phyloP scores from a whole-genome alignment of 192 early-diverging fungal species.

The Oehlia diaphana region DNA sequence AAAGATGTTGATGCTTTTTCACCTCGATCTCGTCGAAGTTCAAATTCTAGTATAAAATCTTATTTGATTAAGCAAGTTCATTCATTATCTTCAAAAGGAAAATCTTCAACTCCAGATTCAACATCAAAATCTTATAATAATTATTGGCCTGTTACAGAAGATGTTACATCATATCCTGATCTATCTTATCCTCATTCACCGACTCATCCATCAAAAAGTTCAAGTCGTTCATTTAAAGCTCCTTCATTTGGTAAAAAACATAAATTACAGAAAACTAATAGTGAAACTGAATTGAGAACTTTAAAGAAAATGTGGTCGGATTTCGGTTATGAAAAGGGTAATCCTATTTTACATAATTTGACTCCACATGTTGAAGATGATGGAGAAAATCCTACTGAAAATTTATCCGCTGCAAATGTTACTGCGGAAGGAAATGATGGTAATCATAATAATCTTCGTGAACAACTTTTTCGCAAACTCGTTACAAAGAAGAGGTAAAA shows the following conservation, averaged over 20 bases:
- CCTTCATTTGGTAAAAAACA: background rate
- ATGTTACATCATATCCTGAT: background rate
- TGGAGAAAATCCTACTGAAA: background rate
- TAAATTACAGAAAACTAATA: slow-evolving; percentile 26
- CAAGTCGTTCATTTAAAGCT: too few species aligned
- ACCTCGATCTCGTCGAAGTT: background rate
- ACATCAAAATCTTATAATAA: background rate
- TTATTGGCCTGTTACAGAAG: slow-evolving; percentile 30
- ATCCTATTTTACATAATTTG: background rate
- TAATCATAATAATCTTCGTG: background rate
- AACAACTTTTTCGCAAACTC: slow-evolving; percentile 16
- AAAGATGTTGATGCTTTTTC: background rate
- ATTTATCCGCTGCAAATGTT: background rate
- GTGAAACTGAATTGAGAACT: slow-evolving; percentile 21
- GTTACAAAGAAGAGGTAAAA: slow-evolving; percentile 28
- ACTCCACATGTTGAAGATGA: slow-evolving; percentile 1
- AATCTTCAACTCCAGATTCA: background rate
- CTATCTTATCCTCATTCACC: background rate
- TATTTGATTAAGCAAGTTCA: slow-evolving; percentile 26
- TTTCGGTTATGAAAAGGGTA: background rate
- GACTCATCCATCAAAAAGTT: background rate
- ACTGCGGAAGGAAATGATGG: background rate
- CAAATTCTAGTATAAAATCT: slow-evolving; percentile 23
- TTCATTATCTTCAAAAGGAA: background rate
- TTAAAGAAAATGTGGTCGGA: background rate